A percentile compares a stretch with the other conserved stretches of the same genome.
These are phyloP conservation scores for Coemansia sp. DNA, from an alignment of 192 early-diverging fungal species.

Conservation along the genomic window DNA sequence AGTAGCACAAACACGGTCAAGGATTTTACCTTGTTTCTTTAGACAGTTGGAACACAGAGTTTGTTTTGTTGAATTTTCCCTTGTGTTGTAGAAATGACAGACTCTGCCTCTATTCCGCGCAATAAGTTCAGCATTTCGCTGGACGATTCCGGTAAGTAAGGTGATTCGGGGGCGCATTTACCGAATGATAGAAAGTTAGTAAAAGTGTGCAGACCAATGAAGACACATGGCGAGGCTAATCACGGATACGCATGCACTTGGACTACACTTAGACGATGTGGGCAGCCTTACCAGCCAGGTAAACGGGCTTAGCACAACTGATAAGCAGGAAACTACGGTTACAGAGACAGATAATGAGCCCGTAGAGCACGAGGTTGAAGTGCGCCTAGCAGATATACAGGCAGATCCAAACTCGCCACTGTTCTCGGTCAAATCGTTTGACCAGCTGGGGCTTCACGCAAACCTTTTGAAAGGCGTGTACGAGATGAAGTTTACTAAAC, in stretches of 20 bases:
- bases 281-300: slow-evolving; percentile 19
- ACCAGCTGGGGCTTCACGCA: slow-evolving; percentile 70
- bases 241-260: too few relatives aligned
- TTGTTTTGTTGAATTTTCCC: slow-evolving; percentile 1
- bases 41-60: background rate
- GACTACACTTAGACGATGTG: slow-evolving; percentile 27
- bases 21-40: slow-evolving; percentile 5
- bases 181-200: background rate
- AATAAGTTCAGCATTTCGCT: slow-evolving; percentile 39
- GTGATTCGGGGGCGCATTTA: background rate
- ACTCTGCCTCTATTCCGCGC: slow-evolving; percentile 10
- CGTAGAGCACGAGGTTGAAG: slow-evolving; percentile 55
- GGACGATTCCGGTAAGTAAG: slow-evolving; percentile 30
- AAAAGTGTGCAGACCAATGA: too few relatives aligned
- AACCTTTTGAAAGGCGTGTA: slow-evolving; percentile 92
- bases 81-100: slow-evolving; percentile 7
- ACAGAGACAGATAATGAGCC: background rate
- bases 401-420: slow-evolving; percentile 74
- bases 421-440: slow-evolving; percentile 77
- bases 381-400: slow-evolving; percentile 62
- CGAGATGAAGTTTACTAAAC: slow-evolving; percentile 88
- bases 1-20: too few relatives aligned
- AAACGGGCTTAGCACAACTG: slow-evolving; percentile 10
- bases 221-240: too few relatives aligned
- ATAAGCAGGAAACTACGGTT: background rate